Conservation (phyloP, 352 stramenopile genomes). For the Discostella stelligera region DNA sequence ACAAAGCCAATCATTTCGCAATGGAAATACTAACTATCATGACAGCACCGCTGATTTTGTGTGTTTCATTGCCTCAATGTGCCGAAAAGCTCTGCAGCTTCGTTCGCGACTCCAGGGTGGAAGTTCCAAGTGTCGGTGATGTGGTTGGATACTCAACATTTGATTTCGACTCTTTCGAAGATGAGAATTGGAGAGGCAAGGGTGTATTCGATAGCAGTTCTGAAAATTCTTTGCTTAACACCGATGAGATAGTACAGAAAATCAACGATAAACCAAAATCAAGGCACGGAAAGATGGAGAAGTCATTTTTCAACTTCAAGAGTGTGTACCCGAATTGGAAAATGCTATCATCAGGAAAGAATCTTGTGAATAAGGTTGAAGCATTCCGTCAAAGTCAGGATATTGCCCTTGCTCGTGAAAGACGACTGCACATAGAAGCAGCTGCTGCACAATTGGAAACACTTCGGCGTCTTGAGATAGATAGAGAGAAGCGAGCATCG, state of each 20-base stretch:
- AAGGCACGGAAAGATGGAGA: constrained; percentile 92
- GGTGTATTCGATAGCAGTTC: constrained; percentile 20
- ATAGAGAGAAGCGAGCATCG: constrained; percentile 40
- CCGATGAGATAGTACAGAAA: constrained; percentile 24
- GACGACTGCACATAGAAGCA: constrained; percentile 71
- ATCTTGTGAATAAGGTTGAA: constrained; percentile 61
- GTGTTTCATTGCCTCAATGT: constrained; percentile 89
- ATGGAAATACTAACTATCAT: constrained; percentile 92
- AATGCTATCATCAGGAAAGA: constrained; percentile 54
- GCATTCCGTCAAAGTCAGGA: constrained; percentile 57
- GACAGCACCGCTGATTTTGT: constrained; percentile 94
- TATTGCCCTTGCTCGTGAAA: constrained; percentile 56
- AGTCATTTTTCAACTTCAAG: constrained; percentile 96
- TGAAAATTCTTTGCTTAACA: constrained; percentile 20
- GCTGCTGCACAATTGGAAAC: constrained; percentile 72
- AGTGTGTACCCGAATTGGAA: constrained; percentile 67
- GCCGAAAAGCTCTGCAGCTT: constrained; percentile 91
- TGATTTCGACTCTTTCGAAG: constrained; percentile 93
- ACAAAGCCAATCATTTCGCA: constrained; percentile 91
- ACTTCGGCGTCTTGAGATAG: constrained; percentile 57
- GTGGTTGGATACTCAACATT: constrained; percentile 94
- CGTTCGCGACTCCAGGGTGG: constrained; percentile 89
- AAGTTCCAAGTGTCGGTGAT: constrained; percentile 90
- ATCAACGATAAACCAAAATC: constrained; percentile 55
- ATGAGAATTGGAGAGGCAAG: constrained; percentile 78